Evolutionary conservation across 768 basidiomycete species (phyloP), one percentile per base, ranked within the genome.

Genomic region (Boletus pseudo-olivaceus): DNA sequence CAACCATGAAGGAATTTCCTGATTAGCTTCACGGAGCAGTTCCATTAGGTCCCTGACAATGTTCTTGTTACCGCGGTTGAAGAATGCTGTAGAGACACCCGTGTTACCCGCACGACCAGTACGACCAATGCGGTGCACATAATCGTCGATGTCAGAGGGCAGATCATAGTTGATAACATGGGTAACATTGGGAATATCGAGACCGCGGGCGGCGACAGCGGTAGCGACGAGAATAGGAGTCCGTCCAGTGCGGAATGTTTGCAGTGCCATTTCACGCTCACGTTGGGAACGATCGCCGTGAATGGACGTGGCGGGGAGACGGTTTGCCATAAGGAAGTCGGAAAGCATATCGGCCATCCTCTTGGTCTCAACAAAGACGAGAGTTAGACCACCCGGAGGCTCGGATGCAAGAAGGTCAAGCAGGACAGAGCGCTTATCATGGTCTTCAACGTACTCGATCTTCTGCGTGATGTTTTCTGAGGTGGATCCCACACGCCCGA

Each of bases 381-480:
- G 85, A 17, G 94, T 93, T 29, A 98, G 78, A 33, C 93, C 93
- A 73, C 66, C 84, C 71, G 67, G 56, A 38, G 66, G 49, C 60
- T 93, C 86, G 33, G 92, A 90, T 40, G 84, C 84, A 50, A 99
- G 83, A 56, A 99, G 85, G 68, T 99, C 97, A 53, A 99, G 84
- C 4, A 99, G 81, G 32, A 98, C 91, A 26, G 94, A 98, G 63
- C 93, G 90, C 78, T 99, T 99, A 78, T 99, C 97, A 7, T 76
- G 68, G 71, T 99, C 97, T 72, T 99, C 97, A 49, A 99, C 97
- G 65, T 93, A 98, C 72, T 99, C 97, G 66, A 99, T 83, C 76
- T 93, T 92, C 78, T 99, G 97, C 1, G 96, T 98, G 71, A 99
- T 99, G 76, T 99, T 99, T 80, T 99, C 97, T 33, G 93, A 97